phyloP scores from a whole-genome alignment of 2,329 filamentous ascomycete species.

The Dactylellina haptotyla region DNA sequence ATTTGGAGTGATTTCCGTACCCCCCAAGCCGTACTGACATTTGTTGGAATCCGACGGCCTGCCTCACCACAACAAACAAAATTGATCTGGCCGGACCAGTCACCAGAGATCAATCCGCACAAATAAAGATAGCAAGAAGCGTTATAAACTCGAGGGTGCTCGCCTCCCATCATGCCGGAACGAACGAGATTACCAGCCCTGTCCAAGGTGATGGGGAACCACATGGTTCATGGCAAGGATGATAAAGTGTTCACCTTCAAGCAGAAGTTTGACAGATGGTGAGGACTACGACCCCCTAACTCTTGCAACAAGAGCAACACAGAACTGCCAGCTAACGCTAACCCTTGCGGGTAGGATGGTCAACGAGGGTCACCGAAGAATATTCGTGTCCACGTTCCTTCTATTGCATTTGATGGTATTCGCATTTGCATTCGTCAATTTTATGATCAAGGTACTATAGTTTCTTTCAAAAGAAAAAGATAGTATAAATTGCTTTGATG shows the following conservation, averaged over 20 bases:
- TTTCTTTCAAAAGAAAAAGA: background rate
- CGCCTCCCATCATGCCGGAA: slow-evolving; percentile 63
- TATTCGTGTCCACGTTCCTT: slow-evolving; percentile 81
- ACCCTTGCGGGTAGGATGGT: slow-evolving; percentile 71
- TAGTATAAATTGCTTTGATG: background rate
- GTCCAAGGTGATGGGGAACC: slow-evolving; percentile 82
- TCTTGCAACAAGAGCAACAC: slow-evolving; percentile 33
- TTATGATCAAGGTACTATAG: slow-evolving; percentile 71
- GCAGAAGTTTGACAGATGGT: slow-evolving; percentile 80
- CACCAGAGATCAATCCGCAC: background rate
- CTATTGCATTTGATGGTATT: slow-evolving; percentile 80
- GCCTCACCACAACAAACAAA: background rate
- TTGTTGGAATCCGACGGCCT: background rate
- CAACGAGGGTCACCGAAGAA: slow-evolving; percentile 82
- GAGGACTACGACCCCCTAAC: slow-evolving; percentile 22
- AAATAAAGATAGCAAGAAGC: background rate
- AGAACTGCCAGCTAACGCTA: background rate
- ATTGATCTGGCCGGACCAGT: slow-evolving; percentile 53
- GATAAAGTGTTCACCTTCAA: slow-evolving; percentile 73
- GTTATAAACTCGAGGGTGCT: background rate
- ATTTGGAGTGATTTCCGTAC: too few relatives aligned
- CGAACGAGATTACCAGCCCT: slow-evolving; percentile 83
- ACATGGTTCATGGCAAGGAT: slow-evolving; percentile 78
- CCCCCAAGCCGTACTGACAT: too few relatives aligned
- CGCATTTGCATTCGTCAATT: slow-evolving; percentile 81